phyloP scores from a whole-genome alignment of 2,329 filamentous ascomycete genomes.

The Neofusicoccum ribis region DNA sequence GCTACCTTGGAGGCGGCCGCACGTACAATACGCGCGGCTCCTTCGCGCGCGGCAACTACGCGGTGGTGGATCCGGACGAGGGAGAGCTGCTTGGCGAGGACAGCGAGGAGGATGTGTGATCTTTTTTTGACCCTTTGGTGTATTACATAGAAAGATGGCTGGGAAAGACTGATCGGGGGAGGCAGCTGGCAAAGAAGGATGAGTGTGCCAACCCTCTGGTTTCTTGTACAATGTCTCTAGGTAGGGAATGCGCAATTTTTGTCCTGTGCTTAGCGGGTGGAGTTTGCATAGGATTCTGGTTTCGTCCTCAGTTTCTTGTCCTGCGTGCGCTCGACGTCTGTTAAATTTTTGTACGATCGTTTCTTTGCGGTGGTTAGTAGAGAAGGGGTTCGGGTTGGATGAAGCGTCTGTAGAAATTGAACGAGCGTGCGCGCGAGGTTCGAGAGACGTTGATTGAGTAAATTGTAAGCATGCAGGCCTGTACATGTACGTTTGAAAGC shows the following conservation, averaged over 20 bases:
- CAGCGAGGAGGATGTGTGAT: conserved; percentile 79
- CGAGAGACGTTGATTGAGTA: too few species aligned
- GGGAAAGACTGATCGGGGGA: not conserved
- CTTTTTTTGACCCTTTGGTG: not conserved
- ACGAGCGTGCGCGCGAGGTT: too few species aligned
- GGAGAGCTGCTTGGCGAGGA: conserved; percentile 92
- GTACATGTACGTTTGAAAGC: too few species aligned
- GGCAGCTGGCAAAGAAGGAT: not conserved
- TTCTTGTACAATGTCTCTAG: not conserved
- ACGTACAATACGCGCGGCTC: conserved; percentile 86
- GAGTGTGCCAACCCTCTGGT: not conserved
- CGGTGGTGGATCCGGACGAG: conserved; percentile 86
- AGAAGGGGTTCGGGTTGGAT: too few species aligned
- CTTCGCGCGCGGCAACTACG: conserved; percentile 89
- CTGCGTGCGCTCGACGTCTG: too few species aligned
- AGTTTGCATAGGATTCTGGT: not conserved
- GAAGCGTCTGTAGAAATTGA: too few species aligned
- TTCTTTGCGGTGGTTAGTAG: too few species aligned
- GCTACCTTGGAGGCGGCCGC: conserved; percentile 54
- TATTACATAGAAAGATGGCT: not conserved
- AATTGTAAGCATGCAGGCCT: too few species aligned
- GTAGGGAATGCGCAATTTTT: not conserved
- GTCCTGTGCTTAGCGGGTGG: not conserved
- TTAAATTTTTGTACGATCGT: too few species aligned
- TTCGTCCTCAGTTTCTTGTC: too few species aligned